phyloP scores from a whole-genome alignment of 2,329 filamentous ascomycete genomes.

The Penicillium sp. region DNA sequence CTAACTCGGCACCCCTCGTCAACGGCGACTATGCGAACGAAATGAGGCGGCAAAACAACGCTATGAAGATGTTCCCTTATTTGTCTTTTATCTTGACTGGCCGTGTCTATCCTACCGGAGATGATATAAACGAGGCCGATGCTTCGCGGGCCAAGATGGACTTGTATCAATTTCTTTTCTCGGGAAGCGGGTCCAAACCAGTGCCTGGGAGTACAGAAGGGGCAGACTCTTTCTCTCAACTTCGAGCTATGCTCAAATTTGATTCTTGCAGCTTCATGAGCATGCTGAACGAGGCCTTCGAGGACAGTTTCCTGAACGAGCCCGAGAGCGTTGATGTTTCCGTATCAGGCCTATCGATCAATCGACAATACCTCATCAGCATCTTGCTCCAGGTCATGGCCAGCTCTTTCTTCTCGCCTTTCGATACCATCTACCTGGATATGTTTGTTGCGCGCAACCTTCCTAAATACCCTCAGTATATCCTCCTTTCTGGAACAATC shows the following conservation, averaged over 20 bases:
- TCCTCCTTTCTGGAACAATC: slow-evolving; percentile 81
- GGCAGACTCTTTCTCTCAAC: slow-evolving; percentile 78
- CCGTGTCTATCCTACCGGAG: slow-evolving; percentile 84
- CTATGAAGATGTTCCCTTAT: slow-evolving; percentile 90
- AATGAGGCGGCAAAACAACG: slow-evolving; percentile 58
- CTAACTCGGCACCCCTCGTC: slow-evolving; percentile 19
- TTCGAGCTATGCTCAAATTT: slow-evolving; percentile 79
- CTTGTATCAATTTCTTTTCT: slow-evolving; percentile 91
- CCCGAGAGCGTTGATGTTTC: slow-evolving; percentile 61
- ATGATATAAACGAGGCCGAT: slow-evolving; percentile 66
- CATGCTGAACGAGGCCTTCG: slow-evolving; percentile 93
- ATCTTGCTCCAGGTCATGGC: slow-evolving; percentile 91
- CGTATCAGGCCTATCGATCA: slow-evolving; percentile 60
- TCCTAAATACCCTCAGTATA: slow-evolving; percentile 93
- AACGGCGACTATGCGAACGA: slow-evolving; percentile 52
- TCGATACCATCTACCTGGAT: slow-evolving; percentile 90
- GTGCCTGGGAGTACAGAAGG: slow-evolving; percentile 41
- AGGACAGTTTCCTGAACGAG: slow-evolving; percentile 89
- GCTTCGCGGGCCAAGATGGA: slow-evolving; percentile 76
- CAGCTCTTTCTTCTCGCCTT: slow-evolving; percentile 61
- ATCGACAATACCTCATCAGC: slow-evolving; percentile 86
- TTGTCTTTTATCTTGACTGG: slow-evolving; percentile 87
- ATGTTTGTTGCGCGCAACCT: slow-evolving; percentile 98
- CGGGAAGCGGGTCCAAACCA: slow-evolving; percentile 55
- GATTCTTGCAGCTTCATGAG: slow-evolving; percentile 91